A percentile compares a stretch with the other conserved stretches of the same genome.
Conservation (phyloP, 2,329 filamentous ascomycete genomes). For the Macrophomina pseudophaseolina region DNA sequence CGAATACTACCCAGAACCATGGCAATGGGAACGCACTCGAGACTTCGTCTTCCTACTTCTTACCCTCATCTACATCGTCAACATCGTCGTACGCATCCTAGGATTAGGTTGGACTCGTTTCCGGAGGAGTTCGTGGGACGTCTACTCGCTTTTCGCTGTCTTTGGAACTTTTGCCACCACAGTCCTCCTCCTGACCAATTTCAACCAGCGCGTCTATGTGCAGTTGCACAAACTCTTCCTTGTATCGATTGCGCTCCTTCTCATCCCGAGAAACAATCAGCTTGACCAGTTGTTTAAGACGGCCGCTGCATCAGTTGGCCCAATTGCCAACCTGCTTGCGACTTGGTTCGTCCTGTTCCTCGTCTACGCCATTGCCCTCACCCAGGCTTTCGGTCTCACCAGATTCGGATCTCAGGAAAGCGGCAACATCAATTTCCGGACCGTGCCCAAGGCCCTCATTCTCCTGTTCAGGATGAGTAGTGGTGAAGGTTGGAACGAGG, state of each 20-base stretch:
- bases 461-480: conserved; percentile 91
- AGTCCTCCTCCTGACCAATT: conserved; percentile 71
- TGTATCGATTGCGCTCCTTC: conserved; percentile 83
- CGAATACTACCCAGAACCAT: conserved; percentile 80
- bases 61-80: conserved; percentile 80
- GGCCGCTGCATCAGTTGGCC: conserved; percentile 87
- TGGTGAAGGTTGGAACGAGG: conserved; percentile 93
- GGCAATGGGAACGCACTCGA: conserved; percentile 72
- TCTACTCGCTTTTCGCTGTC: conserved; percentile 83
- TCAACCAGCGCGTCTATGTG: conserved; percentile 64
- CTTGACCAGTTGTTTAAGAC: conserved; percentile 99
- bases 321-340: conserved; percentile 88
- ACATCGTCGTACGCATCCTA: conserved; percentile 81
- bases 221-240: conserved; percentile 94
- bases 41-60: conserved; percentile 79
- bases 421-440: conserved; percentile 88
- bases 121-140: conserved; percentile 90
- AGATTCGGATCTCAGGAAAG: conserved; percentile 76
- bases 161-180: conserved; percentile 81
- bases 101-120: conserved; percentile 93
- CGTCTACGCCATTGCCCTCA: conserved; percentile 94
- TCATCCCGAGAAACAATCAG: conserved; percentile 96
- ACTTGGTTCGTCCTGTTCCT: conserved; percentile 98
- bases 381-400: conserved; percentile 93
- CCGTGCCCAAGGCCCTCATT: conserved; percentile 90